Conservation (phyloP, 495 filamentous ascomycete species). For the Podospora pseudoanserina region DNA sequence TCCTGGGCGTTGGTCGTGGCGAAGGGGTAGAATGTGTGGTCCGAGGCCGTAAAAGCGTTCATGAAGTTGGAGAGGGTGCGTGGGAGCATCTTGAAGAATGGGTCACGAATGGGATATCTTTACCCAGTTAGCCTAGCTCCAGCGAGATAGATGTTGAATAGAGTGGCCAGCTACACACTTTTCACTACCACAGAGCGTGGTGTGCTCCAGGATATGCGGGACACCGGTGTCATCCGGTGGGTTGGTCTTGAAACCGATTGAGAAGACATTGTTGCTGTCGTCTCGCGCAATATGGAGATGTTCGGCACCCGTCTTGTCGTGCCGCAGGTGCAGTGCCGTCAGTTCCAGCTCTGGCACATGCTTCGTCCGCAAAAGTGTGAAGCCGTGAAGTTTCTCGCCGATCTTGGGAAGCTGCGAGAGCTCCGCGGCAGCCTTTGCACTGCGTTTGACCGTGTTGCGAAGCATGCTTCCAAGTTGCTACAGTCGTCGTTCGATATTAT, state of each 20-base stretch:
- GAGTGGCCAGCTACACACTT: constrained; percentile 55
- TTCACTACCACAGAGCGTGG: constrained; percentile 92
- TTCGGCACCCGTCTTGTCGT: constrained; percentile 91
- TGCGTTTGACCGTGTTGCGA: constrained; percentile 47
- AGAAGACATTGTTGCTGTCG: constrained; percentile 98
- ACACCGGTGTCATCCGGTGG: constrained; percentile 94
- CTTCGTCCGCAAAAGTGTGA: constrained; percentile 82
- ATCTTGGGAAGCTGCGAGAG: constrained; percentile 66
- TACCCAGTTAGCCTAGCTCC: not conserved
- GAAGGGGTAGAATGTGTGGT: constrained; percentile 98
- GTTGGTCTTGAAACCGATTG: constrained; percentile 97
- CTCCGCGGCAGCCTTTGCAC: constrained; percentile 63
- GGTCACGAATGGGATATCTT: constrained; percentile 92
- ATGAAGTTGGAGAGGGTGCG: constrained; percentile 97
- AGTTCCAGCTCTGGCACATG: constrained; percentile 91
- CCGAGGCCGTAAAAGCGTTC: constrained; percentile 95
- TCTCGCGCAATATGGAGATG: constrained; percentile 93
- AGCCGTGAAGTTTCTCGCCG: constrained; percentile 86
- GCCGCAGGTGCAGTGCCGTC: constrained; percentile 81
- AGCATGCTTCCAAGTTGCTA: constrained; percentile 38
- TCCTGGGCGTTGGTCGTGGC: constrained; percentile 96
- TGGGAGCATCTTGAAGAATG: constrained; percentile 99
- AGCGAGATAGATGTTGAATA: not conserved
- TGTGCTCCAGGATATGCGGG: constrained; percentile 96
- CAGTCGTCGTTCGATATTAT: constrained; percentile 2